Evolutionary conservation across 139 green algal genomes (phyloP), one percentile per base, ranked within the genome.

Genomic region (Limnomonas spitsbergensis): DNA sequence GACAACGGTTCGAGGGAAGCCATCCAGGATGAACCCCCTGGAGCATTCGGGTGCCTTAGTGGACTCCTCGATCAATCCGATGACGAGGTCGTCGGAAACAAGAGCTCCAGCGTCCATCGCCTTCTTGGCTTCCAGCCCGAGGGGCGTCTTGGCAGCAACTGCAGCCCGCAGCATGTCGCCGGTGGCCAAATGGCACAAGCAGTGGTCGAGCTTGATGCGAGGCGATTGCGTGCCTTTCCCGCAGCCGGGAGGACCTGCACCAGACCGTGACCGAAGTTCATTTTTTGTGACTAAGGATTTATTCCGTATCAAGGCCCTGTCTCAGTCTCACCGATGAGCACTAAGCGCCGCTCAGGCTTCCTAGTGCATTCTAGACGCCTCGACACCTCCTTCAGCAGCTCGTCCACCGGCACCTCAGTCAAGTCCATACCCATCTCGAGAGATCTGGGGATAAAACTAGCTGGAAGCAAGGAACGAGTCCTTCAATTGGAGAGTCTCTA

Each of bases 131-230:
- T 97, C 88, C 27, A 91, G 29, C 7, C 93, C 93, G n/a, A 97
- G 83, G 1, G 89, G 84, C 0, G 89, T 93, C 78, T 92, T 90
- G 29, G 90, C 90, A 0, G 91, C 88, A 4, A 98, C 94, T 3
- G 94, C 94, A 24, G 94, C 94, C 3, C 94, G 85, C 40, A 98
- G 90, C 94, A 98, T 97, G 83, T 98, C 94, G 27, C 94, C 95
- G 0, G 96, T 99, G 20, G 96, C 95, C 31, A 99, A 80, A 81
- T 99, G 96, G 87, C 96, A 99, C 75, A 98, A 78, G 88, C 96
- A 99, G 86, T 98, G 89, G 37, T 98, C 96, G 78, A 93, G 88
- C 84, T 98, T 98, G 72, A 99, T 95, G 29, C 88, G 86, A 1
- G 96, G 96, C 1, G 90, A 95, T 85, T 99, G 96, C 0, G 94